A percentile compares a stretch with the other conserved stretches of the same genome.
These are phyloP conservation scores for Cercospora beticola DNA, from an alignment of 2,329 filamentous ascomycete species.

Conservation along the genomic window DNA sequence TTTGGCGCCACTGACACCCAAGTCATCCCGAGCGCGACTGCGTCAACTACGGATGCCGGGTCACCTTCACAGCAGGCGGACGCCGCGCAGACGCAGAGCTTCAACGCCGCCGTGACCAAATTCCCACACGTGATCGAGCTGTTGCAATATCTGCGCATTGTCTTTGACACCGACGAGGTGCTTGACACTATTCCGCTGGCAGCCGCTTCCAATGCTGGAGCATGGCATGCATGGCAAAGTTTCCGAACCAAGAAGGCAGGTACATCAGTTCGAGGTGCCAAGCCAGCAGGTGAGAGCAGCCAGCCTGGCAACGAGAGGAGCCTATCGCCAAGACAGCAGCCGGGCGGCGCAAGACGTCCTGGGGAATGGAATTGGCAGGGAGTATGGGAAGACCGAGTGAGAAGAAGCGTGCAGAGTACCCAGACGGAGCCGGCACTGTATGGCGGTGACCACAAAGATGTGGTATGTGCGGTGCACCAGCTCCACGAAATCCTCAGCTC, in stretches of 20 bases:
- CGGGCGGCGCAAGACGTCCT: conserved; percentile 58
- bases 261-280: conserved; percentile 17
- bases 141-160: conserved; percentile 75
- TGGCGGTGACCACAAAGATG: conserved; percentile 67
- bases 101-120: not conserved
- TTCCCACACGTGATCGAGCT: conserved; percentile 53
- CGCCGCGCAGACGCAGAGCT: not conserved
- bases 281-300: conserved; percentile 16
- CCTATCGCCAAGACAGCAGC: conserved; percentile 35
- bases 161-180: conserved; percentile 75
- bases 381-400: conserved; percentile 89
- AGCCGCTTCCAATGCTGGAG: conserved; percentile 83
- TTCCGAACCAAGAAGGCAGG: conserved; percentile 55
- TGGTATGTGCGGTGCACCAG: conserved; percentile 54
- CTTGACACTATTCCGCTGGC: conserved; percentile 77
- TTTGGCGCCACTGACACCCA: conserved; percentile 48
- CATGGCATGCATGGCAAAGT: conserved; percentile 90
- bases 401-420: conserved; percentile 73
- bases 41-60: conserved; percentile 8
- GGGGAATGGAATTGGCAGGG: conserved; percentile 98
- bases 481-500: not conserved
- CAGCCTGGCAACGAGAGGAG: conserved; percentile 24
- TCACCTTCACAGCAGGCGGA: conserved; percentile 8
- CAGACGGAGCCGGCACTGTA: conserved; percentile 77
- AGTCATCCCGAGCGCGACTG: not conserved